Evolutionary conservation across 306 rosid species (phyloP).

Genomic region (Ochetophila trinervis): DNA sequence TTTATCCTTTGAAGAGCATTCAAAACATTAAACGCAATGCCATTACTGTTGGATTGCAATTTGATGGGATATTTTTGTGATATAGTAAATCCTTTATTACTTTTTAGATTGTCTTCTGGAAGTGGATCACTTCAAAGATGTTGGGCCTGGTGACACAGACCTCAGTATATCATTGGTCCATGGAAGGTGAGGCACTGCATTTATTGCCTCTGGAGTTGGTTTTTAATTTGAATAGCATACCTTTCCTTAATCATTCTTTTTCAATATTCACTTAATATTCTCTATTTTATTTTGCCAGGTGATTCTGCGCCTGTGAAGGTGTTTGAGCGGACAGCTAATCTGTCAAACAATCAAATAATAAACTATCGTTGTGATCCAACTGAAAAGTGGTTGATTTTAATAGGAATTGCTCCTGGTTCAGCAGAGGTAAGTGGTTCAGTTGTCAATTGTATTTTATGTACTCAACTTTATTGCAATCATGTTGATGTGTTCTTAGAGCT

Average conservation of each 20-base stretch:
- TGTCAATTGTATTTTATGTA: constrained; percentile 4
- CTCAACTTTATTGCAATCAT: neutral
- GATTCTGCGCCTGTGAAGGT: constrained; percentile 71
- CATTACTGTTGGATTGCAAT: neutral
- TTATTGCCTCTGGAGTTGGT: neutral
- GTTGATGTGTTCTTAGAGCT: neutral
- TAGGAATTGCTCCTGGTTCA: constrained; percentile 79
- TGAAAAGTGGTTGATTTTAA: constrained; percentile 78
- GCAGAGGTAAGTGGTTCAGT: constrained; percentile 52
- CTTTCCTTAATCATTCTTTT: neutral
- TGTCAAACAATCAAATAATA: constrained; percentile 72
- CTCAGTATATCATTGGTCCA: constrained; percentile 74
- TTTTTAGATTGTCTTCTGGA: constrained; percentile 74
- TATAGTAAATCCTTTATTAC: constrained; percentile 7
- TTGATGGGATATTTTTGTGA: constrained; percentile 14
- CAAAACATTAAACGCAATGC: neutral
- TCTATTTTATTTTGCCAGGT: constrained; percentile 31
- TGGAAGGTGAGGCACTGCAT: constrained; percentile 48
- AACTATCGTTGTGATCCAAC: constrained; percentile 74
- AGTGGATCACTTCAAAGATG: constrained; percentile 62
- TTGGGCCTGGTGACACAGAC: constrained; percentile 68
- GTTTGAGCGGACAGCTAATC: constrained; percentile 71
- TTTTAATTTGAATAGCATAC: constrained; percentile 14
- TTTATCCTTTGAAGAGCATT: constrained; percentile 13
- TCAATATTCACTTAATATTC: neutral